Base-by-base conservation (phyloP, 345 rosid genomes). In the Schrenkiella parvula region DNA sequence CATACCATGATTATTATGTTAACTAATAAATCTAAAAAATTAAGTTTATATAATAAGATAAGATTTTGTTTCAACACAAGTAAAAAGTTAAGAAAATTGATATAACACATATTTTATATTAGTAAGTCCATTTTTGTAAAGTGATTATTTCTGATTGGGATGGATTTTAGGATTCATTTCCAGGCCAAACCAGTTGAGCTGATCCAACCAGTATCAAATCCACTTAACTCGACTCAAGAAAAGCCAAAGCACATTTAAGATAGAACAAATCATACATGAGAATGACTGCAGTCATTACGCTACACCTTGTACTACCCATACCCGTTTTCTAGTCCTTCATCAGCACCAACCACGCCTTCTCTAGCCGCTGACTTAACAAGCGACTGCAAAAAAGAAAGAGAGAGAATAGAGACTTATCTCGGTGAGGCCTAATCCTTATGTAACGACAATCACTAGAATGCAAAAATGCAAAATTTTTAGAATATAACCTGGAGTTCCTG, bases 401-500 rank as follows among this genome's bases (percentile, higher is more conserved):
- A 9, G n/a, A 28, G 4, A 19, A 2, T 32, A 64, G 5, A 29
- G 6, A 50, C 55, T 75, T 60, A 48, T 32, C 46, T 43, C 2
- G 12, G 7, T 60, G 19, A 23, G 21, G 39, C 32, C 18, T 51
- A 39, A 12, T 41, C 39, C 6, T 66, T 31, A 18, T 17, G 61
- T 29, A 66, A 60, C 42, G 31, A 35, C 58, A 39, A 60, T 47
- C 34, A 68, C 18, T 42, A 42, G 34, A 48, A 68, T 42, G 51
- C 28, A 34, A 22, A 44, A 46, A 13, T 0, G 51, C 28, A 34
- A 22, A 44, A 46, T 10, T 0, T 2, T 25, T 34, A 54, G 52
- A 79, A 34, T 44, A 84, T 77, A 58, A 91, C 98, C 91, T 88
- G 85, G 48, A 91, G 88, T 77, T 93, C 97, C 46, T 73, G 85